Evolutionary conservation across 1,139 yeast species (phyloP), one percentile per base, ranked within the genome.

Genomic region (Geotrichum bryndzae): DNA sequence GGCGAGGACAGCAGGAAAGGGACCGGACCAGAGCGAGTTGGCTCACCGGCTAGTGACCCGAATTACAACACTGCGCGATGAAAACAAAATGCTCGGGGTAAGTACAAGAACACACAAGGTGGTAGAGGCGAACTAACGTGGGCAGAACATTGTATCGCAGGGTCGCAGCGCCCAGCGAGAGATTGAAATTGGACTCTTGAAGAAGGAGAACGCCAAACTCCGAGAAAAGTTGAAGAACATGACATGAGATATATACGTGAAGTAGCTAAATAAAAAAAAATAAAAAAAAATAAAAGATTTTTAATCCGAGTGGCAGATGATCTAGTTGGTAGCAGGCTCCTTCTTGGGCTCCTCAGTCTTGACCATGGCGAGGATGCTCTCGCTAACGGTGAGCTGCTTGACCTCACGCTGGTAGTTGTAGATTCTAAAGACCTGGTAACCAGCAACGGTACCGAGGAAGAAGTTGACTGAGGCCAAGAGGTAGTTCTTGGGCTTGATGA

Each of bases 391-490:
- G 67, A 82, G 84, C 51, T 87, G 86, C 62, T 73, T 64, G 27
- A 31, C 35, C 3, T 73, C 3, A 69, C 77, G 78, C 91, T 88
- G 74, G 79, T 84, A 90, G 66, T 80, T 77, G 69, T 79, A 80
- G 60, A 94, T 83, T 77, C 99, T 84, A 59, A 78, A 71, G 56
- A 94, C 77, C 79, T 94, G 99, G 74, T 81, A 84, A 41, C 95
- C 90, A 2, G 97, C 97, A 54, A 95, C 96, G 51, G 86, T 79
- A 35, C 96, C 97, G 65, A 94, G 80, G 81, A 94, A 94, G 81
- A 91, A 90, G 78, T 94, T 94, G 64, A 94, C 99, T 41, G 95
- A 85, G 3, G 98, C 99, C 69, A 94, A 81, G 65, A 94, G 79
- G 68, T 82, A 81, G 78, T 94, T 94, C 77, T 89, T 87, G 60